A percentile compares a stretch with the other conserved stretches of the same genome.
Conservation (phyloP, 441 rosid genomes). For the Brassica balearica region DNA sequence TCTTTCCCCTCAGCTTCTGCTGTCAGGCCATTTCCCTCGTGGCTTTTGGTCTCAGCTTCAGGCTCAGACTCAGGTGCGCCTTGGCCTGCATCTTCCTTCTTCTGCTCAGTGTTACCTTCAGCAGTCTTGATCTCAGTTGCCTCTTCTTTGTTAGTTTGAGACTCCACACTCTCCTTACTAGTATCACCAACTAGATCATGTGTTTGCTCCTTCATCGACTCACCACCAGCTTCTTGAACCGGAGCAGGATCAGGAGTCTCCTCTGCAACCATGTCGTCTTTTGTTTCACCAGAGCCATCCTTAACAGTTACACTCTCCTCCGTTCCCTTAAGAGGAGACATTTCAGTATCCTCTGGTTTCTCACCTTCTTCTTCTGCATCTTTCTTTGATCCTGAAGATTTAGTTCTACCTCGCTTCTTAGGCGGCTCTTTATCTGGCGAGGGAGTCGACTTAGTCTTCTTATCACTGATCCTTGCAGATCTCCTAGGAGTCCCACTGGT, state of each 20-base stretch:
- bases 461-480: constrained; percentile 81
- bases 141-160: constrained; percentile 40
- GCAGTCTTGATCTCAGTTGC: constrained; percentile 31
- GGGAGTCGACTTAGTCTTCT: constrained; percentile 80
- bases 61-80: constrained; percentile 36
- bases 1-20: constrained; percentile 45
- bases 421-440: constrained; percentile 78
- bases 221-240: constrained; percentile 42
- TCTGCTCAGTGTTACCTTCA: constrained; percentile 48
- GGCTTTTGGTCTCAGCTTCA: constrained; percentile 42
- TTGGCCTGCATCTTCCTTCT: constrained; percentile 44
- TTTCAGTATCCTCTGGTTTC: constrained; percentile 49
- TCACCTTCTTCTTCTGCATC: constrained; percentile 51
- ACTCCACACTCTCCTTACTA: constrained; percentile 8
- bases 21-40: constrained; percentile 39
- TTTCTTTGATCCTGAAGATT: constrained; percentile 66
- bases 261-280: constrained; percentile 37
- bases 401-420: constrained; percentile 73
- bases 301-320: constrained; percentile 32
- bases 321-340: constrained; percentile 33
- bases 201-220: constrained; percentile 27
- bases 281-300: constrained; percentile 42
- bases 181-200: constrained; percentile 18
- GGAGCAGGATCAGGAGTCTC: too few species aligned
- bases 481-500: constrained; percentile 95